Base-by-base conservation (phyloP, 352 stramenopile species). In the Phytophthora megakarya region DNA sequence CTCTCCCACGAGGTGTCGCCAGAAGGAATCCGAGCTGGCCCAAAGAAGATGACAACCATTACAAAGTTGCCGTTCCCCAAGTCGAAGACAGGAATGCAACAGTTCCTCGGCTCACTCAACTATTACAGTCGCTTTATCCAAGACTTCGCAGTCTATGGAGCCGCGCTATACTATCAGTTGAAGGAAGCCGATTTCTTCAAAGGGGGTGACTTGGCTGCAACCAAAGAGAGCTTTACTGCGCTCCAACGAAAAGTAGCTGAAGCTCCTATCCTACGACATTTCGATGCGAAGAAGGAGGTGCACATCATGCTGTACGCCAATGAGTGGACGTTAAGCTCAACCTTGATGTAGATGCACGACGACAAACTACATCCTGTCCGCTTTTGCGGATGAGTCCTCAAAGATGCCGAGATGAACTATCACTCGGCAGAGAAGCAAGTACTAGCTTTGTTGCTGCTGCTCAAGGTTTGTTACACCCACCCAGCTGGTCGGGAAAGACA, bases 81-180 rank as follows among this genome's bases (percentile, higher is more conserved):
- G 9, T 52, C 50, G 0, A 61, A 72, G 3, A 72, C 69, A 13
- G 56, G 56, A 12, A 55, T 69, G 3, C 61, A 75, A 26, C 51
- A 52, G 0, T 75, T 74, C 21, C 16, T 78, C 0, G 56, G 56
- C 0, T 58, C 59, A 3, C n/a, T 69, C 0, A 66, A 69, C 19
- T 73, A 73, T 39, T 77, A 77, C n/a, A 55, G 35, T 21, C 51
- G 57, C n/a, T 74, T 73, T 18, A 61, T 75, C 6, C 54, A 78
- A 21, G 23, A 73, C 21, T 66, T 64, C 9, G 40, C 58, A 1
- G 40, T 67, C 2, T 63, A 72, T 7, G 57, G 61, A 0, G 59
- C 47, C 0, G 54, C 42, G 0, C 35, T 72, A 0, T 69, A 76
- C 42, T n/a, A n/a, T n/a, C 61, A 73, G 10, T 49, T 76, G 0